These are phyloP conservation scores for Nakazawaea wickerhamii DNA, from an alignment of 805 yeast species.

Conservation along the genomic window DNA sequence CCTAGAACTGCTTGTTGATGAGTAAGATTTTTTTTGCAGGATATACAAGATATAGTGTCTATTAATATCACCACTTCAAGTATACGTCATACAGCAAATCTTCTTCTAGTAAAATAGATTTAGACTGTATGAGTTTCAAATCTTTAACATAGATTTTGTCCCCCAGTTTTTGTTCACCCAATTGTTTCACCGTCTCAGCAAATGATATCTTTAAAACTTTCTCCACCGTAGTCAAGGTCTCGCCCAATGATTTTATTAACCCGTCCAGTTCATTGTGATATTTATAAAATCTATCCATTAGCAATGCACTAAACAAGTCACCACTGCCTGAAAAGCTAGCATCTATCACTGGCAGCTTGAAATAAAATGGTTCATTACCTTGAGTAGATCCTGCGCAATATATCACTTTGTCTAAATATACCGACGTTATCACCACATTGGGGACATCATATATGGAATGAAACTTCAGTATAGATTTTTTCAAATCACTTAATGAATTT, in stretches of 20 bases:
- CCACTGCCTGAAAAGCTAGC: conserved; percentile 74
- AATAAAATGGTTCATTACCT: conserved; percentile 22
- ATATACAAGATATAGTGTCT: neutral
- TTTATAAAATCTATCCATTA: conserved; percentile 44
- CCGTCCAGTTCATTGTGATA: conserved; percentile 17
- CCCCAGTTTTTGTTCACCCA: neutral
- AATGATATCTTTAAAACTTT: conserved; percentile 37
- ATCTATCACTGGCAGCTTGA: conserved; percentile 41
- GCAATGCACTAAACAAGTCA: conserved; percentile 60
- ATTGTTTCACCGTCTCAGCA: conserved; percentile 15
- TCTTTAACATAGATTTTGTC: conserved; percentile 32
- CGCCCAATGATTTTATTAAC: conserved; percentile 30
- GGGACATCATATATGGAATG: conserved; percentile 38
- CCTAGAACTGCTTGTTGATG: neutral
- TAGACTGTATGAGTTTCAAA: conserved; percentile 38
- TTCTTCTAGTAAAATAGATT: conserved; percentile 21
- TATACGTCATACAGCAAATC: conserved; percentile 3
- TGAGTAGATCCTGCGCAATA: conserved; percentile 19
- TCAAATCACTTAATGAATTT: conserved; percentile 29
- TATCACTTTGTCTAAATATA: conserved; percentile 40
- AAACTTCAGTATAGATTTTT: conserved; percentile 35
- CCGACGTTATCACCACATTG: conserved; percentile 56
- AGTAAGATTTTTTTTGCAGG: neutral
- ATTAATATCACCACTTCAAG: neutral
- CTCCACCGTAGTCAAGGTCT: conserved; percentile 35